phyloP scores from a whole-genome alignment of 495 filamentous ascomycete genomes.

The Stereocaulon alpinum region DNA sequence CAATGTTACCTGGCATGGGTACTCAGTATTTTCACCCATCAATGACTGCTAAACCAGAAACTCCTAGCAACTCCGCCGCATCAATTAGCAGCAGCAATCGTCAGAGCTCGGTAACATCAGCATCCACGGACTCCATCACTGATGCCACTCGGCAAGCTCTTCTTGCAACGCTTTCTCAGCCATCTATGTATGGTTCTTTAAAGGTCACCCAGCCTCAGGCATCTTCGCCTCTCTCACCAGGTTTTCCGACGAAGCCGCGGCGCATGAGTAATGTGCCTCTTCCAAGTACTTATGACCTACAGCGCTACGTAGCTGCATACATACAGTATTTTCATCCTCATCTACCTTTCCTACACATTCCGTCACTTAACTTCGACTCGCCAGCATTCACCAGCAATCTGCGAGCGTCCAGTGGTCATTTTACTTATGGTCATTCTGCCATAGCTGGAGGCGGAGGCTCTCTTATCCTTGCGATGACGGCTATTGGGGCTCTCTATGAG shows the following conservation, averaged over 20 bases:
- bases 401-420: slow-evolving; percentile 41
- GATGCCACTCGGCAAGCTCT: slow-evolving; percentile 87
- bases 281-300: slow-evolving; percentile 83
- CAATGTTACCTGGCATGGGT: slow-evolving; percentile 25
- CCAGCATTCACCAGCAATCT: slow-evolving; percentile 54
- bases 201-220: slow-evolving; percentile 70
- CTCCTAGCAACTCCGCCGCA: slow-evolving; percentile 43
- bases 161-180: slow-evolving; percentile 69
- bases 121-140: slow-evolving; percentile 74
- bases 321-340: slow-evolving; percentile 93
- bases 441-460: slow-evolving; percentile 77
- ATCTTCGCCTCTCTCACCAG: slow-evolving; percentile 52
- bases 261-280: slow-evolving; percentile 43
- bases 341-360: slow-evolving; percentile 83
- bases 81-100: slow-evolving; percentile 55
- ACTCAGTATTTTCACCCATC: slow-evolving; percentile 39
- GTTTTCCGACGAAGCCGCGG: slow-evolving; percentile 29
- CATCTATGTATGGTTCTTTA: slow-evolving; percentile 55
- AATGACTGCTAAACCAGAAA: slow-evolving; percentile 48
- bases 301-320: slow-evolving; percentile 86
- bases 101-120: slow-evolving; percentile 53
- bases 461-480: slow-evolving; percentile 88
- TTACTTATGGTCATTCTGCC: slow-evolving; percentile 48
- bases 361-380: slow-evolving; percentile 84
- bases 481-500: slow-evolving; percentile 93